Evolutionary conservation across 352 stramenopile species (phyloP), one percentile per base, ranked within the genome.

Genomic region (Aphanomyces euteiches): DNA sequence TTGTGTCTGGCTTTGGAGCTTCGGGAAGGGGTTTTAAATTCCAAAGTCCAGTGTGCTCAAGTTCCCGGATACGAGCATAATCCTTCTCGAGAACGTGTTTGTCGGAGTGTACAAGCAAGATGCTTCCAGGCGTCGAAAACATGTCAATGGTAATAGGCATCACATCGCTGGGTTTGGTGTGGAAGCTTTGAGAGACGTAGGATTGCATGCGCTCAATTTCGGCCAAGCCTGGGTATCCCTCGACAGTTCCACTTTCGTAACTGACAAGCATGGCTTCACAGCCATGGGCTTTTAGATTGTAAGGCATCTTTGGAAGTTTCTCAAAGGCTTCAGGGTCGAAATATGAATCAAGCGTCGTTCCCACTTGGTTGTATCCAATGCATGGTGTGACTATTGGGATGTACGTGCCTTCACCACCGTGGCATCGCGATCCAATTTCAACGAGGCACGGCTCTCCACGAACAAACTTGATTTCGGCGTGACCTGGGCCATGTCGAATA

Each of bases 361-460:
- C 90, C 13, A 98, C 88, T 73, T 98, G 94, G 74, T 94, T 97
- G 81, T 98, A 98, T 39, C 87, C 87, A 39, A 93, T 91, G 83
- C 81, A 98, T 40, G 81, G 85, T 57, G 80, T 82, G 7, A 93
- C 89, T 56, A 98, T 92, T 0, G 91, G 87, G 40, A 93, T 59
- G 79, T 96, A 98, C 53, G 87, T 96, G 60, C 92, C 96, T 77
- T 98, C 93, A 50, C 92, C 96, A 47, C 96, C 96, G 76, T 98
- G 96, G 72, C 92, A 97, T 54, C 96, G 89, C 59, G 93, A 86
- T 43, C 96, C 96, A 72, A 98, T 96, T 82, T 98, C 94, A 6
- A 98, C 91, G 7, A 98, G 81, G 77, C 93, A 98, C 8, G 93
- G 92, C 48, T 91, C 81, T 12, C 77, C 77, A 47, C 82, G 73